Base-by-base conservation (phyloP, 31 red algal genomes). In the Endocladia muricata region DNA sequence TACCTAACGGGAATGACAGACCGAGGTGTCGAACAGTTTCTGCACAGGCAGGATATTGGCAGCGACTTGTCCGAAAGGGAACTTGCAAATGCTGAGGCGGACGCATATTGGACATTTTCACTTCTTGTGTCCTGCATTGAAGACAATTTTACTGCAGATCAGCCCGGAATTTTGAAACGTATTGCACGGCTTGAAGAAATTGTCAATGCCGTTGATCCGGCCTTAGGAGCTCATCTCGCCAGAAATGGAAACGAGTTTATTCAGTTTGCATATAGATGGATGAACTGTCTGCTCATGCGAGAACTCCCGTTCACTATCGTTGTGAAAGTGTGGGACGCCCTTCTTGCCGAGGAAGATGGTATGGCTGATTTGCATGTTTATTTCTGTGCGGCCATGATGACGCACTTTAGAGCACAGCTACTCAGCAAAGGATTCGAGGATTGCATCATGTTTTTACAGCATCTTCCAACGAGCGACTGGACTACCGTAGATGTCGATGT, bases 181-280 rank as follows among this genome's bases (percentile, higher is more conserved):
- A 70, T 97, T n/a, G 65, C 47, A 37, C 76, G 73, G 1, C 66
- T 97, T 22, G 65, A 79, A 6, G 36, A 68, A 28, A 64, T 97
- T 32, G 68, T 97, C 8, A 33, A 26, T 23, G 52, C 59, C 22
- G 84, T 97, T 15, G 85, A 88, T 37, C 71, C 85, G 2, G 17
- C 36, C 3, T 55, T 93, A 15, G 57, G 58, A 19, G 72, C 41
- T 11, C 90, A 97, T 55, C 63, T 97, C 11, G 25, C 26, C n/a
- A 33, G 28, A 2, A 58, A 86, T 13, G 82, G 62, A n/a, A 42
- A 86, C 6, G 80, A 88, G 71, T 83, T 86, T 62, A 74, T 97
- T 61, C 90, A 93, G 73, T 97, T 93, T 68, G 78, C 90, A 5
- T 93, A 84, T 41, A 60, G 94, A 61, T 97, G 90, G 94, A 83